Evolutionary conservation across 306 rosid genomes (phyloP).

Genomic region (Medicago lupulina): DNA sequence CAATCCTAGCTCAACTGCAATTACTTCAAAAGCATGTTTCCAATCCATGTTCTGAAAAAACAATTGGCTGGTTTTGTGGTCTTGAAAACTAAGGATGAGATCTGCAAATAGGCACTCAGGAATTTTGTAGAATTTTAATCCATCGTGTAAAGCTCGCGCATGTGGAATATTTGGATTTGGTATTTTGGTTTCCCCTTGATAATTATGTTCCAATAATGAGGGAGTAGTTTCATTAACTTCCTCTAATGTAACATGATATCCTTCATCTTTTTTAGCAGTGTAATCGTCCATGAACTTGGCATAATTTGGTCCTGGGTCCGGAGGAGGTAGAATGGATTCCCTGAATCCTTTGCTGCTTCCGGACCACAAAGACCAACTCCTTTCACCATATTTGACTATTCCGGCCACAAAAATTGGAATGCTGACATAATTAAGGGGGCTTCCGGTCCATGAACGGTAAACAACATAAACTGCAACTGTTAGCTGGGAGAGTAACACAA

Average conservation of each 20-base stretch:
- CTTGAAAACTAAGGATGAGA: constrained; percentile 49
- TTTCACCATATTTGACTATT: constrained; percentile 48
- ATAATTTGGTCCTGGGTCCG: constrained; percentile 45
- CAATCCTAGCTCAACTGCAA: constrained; percentile 60
- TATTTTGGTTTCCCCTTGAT: background rate
- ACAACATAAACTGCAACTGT: constrained; percentile 16
- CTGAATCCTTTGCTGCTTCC: constrained; percentile 48
- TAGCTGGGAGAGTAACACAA: constrained; percentile 39
- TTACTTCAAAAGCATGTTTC: constrained; percentile 33
- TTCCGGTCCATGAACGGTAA: constrained; percentile 16
- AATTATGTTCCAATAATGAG: background rate
- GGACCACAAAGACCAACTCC: constrained; percentile 41
- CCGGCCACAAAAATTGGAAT: constrained; percentile 44
- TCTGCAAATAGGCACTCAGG: constrained; percentile 50
- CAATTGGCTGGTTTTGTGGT: constrained; percentile 27
- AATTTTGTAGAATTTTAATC: constrained; percentile 36
- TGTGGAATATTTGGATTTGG: background rate
- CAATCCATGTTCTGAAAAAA: constrained; percentile 22
- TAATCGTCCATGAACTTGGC: constrained; percentile 45
- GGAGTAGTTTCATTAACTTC: constrained; percentile 23
- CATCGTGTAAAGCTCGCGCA: constrained; percentile 18
- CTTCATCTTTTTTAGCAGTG: constrained; percentile 36
- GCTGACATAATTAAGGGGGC: background rate
- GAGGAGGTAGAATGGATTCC: constrained; percentile 37
- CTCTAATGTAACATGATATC: constrained; percentile 12